Base-by-base conservation (phyloP, 2,329 filamentous ascomycete genomes). In the Alternaria gaisen region DNA sequence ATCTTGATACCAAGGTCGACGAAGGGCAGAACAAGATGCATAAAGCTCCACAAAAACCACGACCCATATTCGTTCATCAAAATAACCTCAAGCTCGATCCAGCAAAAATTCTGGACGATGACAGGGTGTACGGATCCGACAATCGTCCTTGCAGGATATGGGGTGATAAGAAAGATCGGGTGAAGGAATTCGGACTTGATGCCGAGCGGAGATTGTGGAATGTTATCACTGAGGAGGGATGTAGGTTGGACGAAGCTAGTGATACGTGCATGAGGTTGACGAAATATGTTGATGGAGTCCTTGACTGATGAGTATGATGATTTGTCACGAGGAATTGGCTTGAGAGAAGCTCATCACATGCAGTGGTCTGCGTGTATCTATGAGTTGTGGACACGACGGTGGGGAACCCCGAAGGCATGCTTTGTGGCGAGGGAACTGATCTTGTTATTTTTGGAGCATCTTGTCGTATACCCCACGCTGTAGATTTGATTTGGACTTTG, bases 121-220 rank as follows among this genome's bases (percentile, higher is more conserved):
- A 54, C 4, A 28, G 38, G 12, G 46, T 54, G 9, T 68, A 34
- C 8, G 66, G 66, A 22, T 26, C 43, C 4, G 60, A 67, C 20
- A 66, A 61, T 1, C 38, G 50, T 20, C 57, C 32, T 48, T 65
- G 58, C 52, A 58, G 72, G 7, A 69, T 73, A 64, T 74, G 71
- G 72, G 63, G 63, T 1, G 32, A n/a, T 8, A 53, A 60, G 18
- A 48, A 67, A 28, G 54, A 63, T 2, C 57, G 64, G 52, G 50
- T 65, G 3, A 53, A 60, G n/a, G 44, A 58, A 38, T 64, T 73
- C 41, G 72, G 68, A 9, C 68, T 63, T 28, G 72, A 75, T 43
- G 53, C 72, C n/a, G 72, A 75, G 56, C 58, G 57, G 38, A 40
- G 58, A n/a, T 5, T 73, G 30, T 75, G 72, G 72, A 67, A 70